Percentiles rank a stretch among this genome's conserved stretches.
These are phyloP conservation scores for Trichothecium sympodiale DNA, from an alignment of 2,329 filamentous ascomycete species.

Conservation along the genomic window DNA sequence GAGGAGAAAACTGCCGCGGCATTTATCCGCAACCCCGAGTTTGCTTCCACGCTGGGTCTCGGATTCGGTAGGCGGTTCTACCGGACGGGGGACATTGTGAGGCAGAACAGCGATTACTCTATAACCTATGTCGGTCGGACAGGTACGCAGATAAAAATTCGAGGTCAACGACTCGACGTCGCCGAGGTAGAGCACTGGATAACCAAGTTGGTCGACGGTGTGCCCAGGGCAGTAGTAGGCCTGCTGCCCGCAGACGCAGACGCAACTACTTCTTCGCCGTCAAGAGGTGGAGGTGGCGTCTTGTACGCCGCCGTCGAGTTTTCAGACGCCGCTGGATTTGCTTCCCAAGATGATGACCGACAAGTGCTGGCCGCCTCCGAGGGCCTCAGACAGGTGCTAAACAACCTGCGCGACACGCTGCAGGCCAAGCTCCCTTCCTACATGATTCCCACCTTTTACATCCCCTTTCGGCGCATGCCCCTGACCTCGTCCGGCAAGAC, in stretches of 20 bases:
- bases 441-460: constrained; percentile 8
- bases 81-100: constrained; percentile 22
- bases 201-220: constrained; percentile 1
- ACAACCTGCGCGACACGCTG: constrained; percentile 1
- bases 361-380: constrained; percentile 1
- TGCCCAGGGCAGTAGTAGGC: background rate
- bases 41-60: background rate
- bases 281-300: background rate
- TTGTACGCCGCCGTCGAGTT: constrained; percentile 4
- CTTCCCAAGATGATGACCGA: constrained; percentile 1
- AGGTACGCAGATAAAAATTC: constrained; percentile 37
- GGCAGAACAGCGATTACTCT: constrained; percentile 18
- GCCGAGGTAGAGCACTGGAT: constrained; percentile 5
- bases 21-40: constrained; percentile 24
- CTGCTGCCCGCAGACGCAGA: background rate
- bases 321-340: background rate
- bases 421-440: constrained; percentile 5
- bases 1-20: constrained; percentile 10
- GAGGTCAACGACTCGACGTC: constrained; percentile 32
- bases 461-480: constrained; percentile 6
- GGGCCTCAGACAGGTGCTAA: background rate
- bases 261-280: no score
- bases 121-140: constrained; percentile 33
- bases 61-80: constrained; percentile 13
- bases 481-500: constrained; percentile 7